Base-by-base conservation (phyloP, 2,329 filamentous ascomycete species). In the Fusarium agapanthi region DNA sequence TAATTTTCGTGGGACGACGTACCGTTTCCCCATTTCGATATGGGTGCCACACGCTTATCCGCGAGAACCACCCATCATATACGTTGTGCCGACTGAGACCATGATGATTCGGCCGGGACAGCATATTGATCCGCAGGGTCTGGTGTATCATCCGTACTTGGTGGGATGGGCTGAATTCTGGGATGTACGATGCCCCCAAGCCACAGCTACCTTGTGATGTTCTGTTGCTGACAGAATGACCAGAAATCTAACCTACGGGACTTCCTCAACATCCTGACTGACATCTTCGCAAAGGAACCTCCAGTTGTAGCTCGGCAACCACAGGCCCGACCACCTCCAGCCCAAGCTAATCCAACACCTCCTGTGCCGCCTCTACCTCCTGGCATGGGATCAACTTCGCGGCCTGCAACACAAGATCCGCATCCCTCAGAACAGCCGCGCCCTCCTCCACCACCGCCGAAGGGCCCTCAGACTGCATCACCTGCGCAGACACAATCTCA, bases 11-110 rank as follows among this genome's bases (percentile, higher is more conserved):
- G 95, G 95, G 78, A 92, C 90, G 34, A 93, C 91, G 9, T 99
- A 98, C 83, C 90, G 94, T 73, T 98, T 98, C 77, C 96, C 96
- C 28, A 86, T 99, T 73, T 93, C 93, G 71, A 83, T 98, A 88
- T 98, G 96, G 95, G 87, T 98, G 48, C 96, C 96, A 8, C 94
- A 97, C 79, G 89, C 90, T 60, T 99, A 98, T 80, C 96, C 96
- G 3, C 88, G 90, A 70, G 94, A 97, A 77, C 88, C 94, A 2
- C 96, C 96, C 3, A 88, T 98, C 51, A 90, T 92, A 65, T 98
- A 97, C 81, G 94, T 98, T 45, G 95, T 91, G 12, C 95, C 96
- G 6, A 94, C 93, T 10, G 92, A 93, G 73, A 93, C 91, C 72
- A 98, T 99, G 94, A 84, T 93, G 73, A 92, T 99, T 45, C 89